phyloP scores from a whole-genome alignment of 139 green algal genomes.

The Pleodorina starrii region DNA sequence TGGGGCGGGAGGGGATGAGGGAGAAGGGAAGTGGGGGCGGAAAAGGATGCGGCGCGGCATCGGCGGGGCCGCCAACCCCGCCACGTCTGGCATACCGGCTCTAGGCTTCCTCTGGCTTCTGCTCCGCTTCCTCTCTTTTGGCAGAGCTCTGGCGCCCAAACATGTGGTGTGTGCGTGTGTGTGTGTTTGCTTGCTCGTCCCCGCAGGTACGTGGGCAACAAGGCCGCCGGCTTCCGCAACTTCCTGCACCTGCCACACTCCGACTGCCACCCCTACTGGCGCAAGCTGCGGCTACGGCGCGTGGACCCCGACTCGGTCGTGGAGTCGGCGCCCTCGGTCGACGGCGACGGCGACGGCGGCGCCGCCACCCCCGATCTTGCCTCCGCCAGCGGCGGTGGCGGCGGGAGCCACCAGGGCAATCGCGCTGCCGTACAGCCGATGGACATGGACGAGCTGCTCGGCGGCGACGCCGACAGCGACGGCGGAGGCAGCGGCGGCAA shows the following conservation, averaged over 20 bases:
- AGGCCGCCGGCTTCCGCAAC: slow-evolving; percentile 40
- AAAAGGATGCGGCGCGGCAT: no score
- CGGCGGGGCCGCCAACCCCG: no score
- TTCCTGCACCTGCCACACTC: slow-evolving; percentile 44
- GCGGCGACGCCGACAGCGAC: slow-evolving; percentile 10
- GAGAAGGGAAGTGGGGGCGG: no score
- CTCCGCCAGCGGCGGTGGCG: background rate
- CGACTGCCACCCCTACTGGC: slow-evolving; percentile 42
- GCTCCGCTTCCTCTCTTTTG: no score
- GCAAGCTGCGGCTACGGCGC: slow-evolving; percentile 23
- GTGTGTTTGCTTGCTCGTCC: background rate
- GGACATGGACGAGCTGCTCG: background rate
- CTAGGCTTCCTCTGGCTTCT: no score
- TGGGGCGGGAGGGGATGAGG: no score
- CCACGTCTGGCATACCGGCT: no score
- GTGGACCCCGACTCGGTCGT: background rate
- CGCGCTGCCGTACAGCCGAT: background rate
- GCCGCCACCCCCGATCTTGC: background rate
- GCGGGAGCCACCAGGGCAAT: background rate
- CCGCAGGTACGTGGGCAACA: slow-evolving; percentile 37
- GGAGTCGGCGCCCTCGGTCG: background rate
- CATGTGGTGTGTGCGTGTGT: background rate
- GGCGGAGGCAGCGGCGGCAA: background rate
- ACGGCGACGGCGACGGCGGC: background rate
- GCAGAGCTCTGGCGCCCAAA: no score